These are phyloP conservation scores for Arthromyces matolae DNA, from an alignment of 768 basidiomycete species.

Conservation along the genomic window DNA sequence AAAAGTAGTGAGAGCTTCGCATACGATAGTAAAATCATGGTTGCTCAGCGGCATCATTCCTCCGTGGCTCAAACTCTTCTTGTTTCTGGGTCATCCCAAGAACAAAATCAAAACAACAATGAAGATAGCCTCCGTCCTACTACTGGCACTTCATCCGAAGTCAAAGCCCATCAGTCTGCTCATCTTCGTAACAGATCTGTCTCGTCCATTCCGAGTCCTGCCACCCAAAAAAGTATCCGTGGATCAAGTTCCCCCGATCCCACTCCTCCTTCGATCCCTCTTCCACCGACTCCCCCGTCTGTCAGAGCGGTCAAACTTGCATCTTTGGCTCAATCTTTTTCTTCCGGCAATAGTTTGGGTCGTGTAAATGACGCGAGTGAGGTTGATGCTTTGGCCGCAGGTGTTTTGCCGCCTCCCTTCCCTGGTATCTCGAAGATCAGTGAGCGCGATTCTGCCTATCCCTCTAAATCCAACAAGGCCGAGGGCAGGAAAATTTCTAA, in stretches of 20 bases:
- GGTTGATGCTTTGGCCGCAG: slow-evolving; percentile 69
- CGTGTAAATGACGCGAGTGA: slow-evolving; percentile 56
- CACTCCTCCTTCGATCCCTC: slow-evolving; percentile 63
- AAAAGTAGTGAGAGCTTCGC: slow-evolving; percentile 47
- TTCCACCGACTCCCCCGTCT: slow-evolving; percentile 73
- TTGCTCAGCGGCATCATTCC: slow-evolving; percentile 72
- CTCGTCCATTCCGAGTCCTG: slow-evolving; percentile 44
- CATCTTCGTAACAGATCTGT: slow-evolving; percentile 64
- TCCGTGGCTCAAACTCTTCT: slow-evolving; percentile 63
- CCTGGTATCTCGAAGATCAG: slow-evolving; percentile 62
- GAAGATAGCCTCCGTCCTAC: slow-evolving; percentile 31
- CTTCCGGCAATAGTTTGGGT: slow-evolving; percentile 61
- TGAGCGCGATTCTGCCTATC: slow-evolving; percentile 39
- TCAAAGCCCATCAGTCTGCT: slow-evolving; percentile 27
- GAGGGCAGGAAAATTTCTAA: slow-evolving; percentile 34
- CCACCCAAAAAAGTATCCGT: slow-evolving; percentile 34
- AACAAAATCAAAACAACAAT: slow-evolving; percentile 31
- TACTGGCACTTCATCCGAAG: slow-evolving; percentile 32
- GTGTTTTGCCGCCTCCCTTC: slow-evolving; percentile 62
- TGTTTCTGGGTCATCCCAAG: slow-evolving; percentile 43
- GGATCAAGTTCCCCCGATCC: slow-evolving; percentile 34
- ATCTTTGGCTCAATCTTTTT: slow-evolving; percentile 54
- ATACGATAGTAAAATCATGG: slow-evolving; percentile 58
- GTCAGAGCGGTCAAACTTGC: slow-evolving; percentile 56
- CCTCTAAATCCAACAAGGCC: slow-evolving; percentile 37